Conservation (phyloP, 2,329 filamentous ascomycete genomes). For the Purpureocillium lavendulum region DNA sequence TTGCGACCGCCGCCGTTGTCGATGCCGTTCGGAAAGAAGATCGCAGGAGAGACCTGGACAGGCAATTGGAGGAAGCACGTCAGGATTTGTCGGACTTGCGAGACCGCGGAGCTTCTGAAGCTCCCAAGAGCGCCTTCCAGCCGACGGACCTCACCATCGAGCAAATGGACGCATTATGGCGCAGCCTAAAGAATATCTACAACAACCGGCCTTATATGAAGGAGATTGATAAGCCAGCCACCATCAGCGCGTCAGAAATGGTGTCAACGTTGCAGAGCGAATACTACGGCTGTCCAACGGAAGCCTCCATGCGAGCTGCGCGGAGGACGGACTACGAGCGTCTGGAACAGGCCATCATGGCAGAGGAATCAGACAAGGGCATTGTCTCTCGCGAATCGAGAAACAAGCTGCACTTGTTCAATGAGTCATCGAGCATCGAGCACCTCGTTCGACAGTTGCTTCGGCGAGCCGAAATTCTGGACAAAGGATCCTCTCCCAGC, state of each 20-base stretch:
- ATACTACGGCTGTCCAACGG: conserved; percentile 17
- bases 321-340: conserved; percentile 18
- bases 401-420: conserved; percentile 17
- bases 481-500: conserved; percentile 11
- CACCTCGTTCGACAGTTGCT: conserved; percentile 21
- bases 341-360: conserved; percentile 18
- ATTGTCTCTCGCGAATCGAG: conserved; percentile 13
- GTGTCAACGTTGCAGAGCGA: conserved; percentile 17
- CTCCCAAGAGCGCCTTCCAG: conserved; percentile 5
- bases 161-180: conserved; percentile 24
- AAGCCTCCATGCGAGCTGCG: conserved; percentile 11
- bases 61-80: conserved; percentile 47
- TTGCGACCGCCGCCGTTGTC: conserved; percentile 54
- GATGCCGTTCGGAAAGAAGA: conserved; percentile 53
- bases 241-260: conserved; percentile 16
- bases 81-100: conserved; percentile 33
- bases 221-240: conserved; percentile 22
- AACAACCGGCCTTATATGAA: conserved; percentile 25
- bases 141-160: conserved; percentile 11
- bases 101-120: conserved; percentile 17
- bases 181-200: conserved; percentile 19
- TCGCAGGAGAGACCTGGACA: conserved; percentile 52
- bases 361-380: conserved; percentile 16
- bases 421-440: conserved; percentile 15
- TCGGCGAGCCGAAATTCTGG: conserved; percentile 14